phyloP scores from a whole-genome alignment of 2,329 filamentous ascomycete species.

The Penicillium sp. region DNA sequence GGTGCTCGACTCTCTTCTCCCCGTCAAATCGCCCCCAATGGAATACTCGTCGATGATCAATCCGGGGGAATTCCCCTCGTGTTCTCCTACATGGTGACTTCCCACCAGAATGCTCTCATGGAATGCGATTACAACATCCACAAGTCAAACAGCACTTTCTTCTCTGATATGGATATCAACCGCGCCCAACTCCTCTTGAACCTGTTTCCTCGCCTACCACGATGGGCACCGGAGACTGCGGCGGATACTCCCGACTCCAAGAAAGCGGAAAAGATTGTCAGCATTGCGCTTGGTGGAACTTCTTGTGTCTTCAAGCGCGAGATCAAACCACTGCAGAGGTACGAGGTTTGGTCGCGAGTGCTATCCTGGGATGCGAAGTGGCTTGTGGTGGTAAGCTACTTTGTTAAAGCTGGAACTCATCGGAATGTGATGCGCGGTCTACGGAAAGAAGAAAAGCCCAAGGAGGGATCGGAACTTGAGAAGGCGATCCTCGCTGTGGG shows the following conservation, averaged over 20 bases:
- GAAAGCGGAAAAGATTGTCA: neutral
- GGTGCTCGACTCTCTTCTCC: neutral
- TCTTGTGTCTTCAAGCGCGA: neutral
- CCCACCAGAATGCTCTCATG: neutral
- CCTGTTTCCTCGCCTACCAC: neutral
- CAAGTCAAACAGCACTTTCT: conserved; percentile 3
- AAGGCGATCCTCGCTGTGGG: neutral
- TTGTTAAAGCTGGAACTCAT: neutral
- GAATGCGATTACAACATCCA: conserved; percentile 1
- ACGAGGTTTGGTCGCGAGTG: conserved; percentile 1
- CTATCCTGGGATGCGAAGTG: neutral
- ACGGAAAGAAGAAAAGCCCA: neutral
- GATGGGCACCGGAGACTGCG: neutral
- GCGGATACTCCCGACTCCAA: neutral
- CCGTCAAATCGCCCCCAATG: neutral
- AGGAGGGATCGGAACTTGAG: neutral
- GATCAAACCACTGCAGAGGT: neutral
- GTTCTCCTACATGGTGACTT: neutral
- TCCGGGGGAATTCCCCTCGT: neutral
- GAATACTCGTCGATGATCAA: neutral
- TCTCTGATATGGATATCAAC: conserved; percentile 2
- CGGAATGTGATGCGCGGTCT: neutral
- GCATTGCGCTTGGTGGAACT: conserved; percentile 1
- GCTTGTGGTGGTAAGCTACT: neutral
- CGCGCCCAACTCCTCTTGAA: neutral